Conservation (phyloP, 345 rosid genomes). For the Eutrema japonicum region DNA sequence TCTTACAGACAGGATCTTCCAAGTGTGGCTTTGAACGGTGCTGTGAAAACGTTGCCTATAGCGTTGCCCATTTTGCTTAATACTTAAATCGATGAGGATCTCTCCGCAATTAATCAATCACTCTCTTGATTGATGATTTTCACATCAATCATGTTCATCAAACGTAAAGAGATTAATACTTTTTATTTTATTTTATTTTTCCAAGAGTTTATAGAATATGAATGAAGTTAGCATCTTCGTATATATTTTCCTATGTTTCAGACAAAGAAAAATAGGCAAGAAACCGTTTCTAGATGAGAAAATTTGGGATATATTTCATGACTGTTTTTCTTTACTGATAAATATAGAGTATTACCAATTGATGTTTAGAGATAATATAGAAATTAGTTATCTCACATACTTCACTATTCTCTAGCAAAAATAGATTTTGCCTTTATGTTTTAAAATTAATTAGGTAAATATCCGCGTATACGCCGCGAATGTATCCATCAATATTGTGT, state of each 20-base stretch:
- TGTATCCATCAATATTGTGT: no score
- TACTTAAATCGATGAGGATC: background rate
- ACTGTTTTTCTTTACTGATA: no score
- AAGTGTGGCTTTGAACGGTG: constrained; percentile 67
- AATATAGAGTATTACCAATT: no score
- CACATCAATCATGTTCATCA: constrained; percentile 3
- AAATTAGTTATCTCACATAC: no score
- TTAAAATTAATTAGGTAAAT: no score
- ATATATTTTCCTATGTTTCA: constrained; percentile 10
- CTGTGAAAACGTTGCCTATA: constrained; percentile 53
- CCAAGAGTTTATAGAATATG: constrained; percentile 2
- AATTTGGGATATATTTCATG: background rate
- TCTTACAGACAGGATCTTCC: constrained; percentile 60
- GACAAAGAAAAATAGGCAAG: background rate
- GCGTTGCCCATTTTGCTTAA: constrained; percentile 52
- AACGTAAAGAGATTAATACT: background rate
- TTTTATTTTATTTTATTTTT: background rate
- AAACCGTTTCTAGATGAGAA: constrained; percentile 21
- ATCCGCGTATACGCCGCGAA: no score
- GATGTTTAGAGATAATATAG: no score
- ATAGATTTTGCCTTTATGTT: no score
- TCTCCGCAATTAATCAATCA: constrained; percentile 4
- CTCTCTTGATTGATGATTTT: constrained; percentile 3
- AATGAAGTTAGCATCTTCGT: constrained; percentile 14
- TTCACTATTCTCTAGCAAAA: no score